Evolutionary conservation across 768 basidiomycete species (phyloP).

Genomic region (Gymnopilus dilepis): DNA sequence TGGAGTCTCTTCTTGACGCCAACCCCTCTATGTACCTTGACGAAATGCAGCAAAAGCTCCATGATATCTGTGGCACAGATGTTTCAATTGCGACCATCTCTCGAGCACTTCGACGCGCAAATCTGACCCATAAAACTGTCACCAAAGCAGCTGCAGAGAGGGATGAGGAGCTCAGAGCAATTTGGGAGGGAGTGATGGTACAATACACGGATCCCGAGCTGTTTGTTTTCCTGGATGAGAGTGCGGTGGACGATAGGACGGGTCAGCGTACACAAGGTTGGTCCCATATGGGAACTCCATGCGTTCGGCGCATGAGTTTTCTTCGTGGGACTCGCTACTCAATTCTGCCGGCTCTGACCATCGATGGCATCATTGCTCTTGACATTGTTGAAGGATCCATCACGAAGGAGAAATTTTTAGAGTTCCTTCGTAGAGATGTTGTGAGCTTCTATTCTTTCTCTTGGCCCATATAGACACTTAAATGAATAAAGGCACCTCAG

Average conservation of each 20-base stretch:
- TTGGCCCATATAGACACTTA: neutral
- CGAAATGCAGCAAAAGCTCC: constrained; percentile 35
- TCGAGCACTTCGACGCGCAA: constrained; percentile 24
- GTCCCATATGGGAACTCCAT: constrained; percentile 27
- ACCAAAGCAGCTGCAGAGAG: constrained; percentile 30
- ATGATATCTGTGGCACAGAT: constrained; percentile 21
- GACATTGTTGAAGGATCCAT: constrained; percentile 39
- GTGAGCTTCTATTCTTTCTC: constrained; percentile 17
- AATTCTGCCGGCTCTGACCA: constrained; percentile 33
- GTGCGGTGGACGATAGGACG: constrained; percentile 32
- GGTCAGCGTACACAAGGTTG: constrained; percentile 27
- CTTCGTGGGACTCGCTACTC: constrained; percentile 31
- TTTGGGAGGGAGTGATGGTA: constrained; percentile 15
- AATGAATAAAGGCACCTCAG: constrained; percentile 24
- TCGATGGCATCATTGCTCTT: constrained; percentile 30
- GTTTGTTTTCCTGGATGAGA: constrained; percentile 35
- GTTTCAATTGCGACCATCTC: constrained; percentile 37
- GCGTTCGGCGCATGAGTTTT: constrained; percentile 29
- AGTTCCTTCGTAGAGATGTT: constrained; percentile 31
- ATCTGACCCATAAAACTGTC: constrained; percentile 32
- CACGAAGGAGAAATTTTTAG: constrained; percentile 34
- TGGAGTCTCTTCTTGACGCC: constrained; percentile 26
- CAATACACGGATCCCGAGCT: constrained; percentile 21
- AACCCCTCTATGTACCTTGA: constrained; percentile 37
- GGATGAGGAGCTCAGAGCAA: constrained; percentile 32